Percentiles rank a stretch among this genome's conserved stretches.
Conservation (phyloP, 2,329 filamentous ascomycete genomes). For the Penicillium sp. region DNA sequence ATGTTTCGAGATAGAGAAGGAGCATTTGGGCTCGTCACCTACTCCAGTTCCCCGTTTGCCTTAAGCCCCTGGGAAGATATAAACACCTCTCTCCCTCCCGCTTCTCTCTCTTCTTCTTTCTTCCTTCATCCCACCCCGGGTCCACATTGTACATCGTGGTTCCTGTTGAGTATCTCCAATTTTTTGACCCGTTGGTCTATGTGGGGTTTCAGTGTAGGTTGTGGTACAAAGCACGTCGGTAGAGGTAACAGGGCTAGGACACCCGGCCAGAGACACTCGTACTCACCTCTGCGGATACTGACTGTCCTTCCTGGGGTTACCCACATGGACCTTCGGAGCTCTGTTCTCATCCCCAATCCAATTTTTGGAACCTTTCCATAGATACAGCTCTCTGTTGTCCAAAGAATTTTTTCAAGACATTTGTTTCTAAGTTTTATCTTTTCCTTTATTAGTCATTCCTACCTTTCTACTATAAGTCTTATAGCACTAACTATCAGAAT, state of each 20-base stretch:
- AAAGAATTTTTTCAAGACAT: not conserved
- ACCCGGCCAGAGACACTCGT: no score
- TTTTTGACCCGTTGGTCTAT: no score
- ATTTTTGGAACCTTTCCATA: no score
- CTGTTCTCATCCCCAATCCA: no score
- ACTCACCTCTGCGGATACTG: no score
- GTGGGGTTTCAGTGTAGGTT: no score
- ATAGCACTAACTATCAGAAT: not conserved
- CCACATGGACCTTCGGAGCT: no score
- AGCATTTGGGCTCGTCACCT: not conserved
- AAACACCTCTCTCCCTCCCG: not conserved
- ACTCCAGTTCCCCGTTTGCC: not conserved
- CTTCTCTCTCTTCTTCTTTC: not conserved
- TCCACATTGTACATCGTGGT: not conserved
- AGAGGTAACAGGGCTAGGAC: no score
- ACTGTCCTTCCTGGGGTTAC: no score
- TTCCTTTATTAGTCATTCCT: not conserved
- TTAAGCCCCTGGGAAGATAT: not conserved
- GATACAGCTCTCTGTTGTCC: no score
- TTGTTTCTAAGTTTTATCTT: no score
- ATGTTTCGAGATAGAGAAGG: not conserved
- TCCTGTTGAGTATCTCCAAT: not conserved
- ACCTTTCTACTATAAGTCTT: not conserved
- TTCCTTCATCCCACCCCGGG: not conserved
- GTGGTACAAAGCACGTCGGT: no score